phyloP scores from a whole-genome alignment of 148 eudicot genomes.

The Cornus controversa region DNA sequence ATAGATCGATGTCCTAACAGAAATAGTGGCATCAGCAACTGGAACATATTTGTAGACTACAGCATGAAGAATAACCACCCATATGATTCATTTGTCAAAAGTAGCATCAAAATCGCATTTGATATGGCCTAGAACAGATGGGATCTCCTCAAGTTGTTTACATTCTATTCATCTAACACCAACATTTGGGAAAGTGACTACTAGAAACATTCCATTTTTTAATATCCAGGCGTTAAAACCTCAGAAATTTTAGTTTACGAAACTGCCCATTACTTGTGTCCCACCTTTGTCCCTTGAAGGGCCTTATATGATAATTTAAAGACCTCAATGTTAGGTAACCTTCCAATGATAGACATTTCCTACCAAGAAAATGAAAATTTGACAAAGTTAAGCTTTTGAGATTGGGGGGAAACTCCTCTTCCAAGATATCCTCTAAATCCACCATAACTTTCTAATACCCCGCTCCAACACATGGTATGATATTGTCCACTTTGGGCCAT shows the following conservation, averaged over 20 bases:
- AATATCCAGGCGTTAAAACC: conserved; percentile 3
- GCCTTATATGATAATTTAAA: not conserved
- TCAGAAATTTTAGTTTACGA: conserved; percentile 14
- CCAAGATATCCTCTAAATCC: too few species aligned
- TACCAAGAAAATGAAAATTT: not conserved
- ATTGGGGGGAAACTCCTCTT: not conserved
- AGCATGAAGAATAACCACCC: too few species aligned
- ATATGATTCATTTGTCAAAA: too few species aligned
- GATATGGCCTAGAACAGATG: conserved; percentile 14
- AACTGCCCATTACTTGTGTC: conserved; percentile 12
- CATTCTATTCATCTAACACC: not conserved
- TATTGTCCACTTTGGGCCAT: too few species aligned
- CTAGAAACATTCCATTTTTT: conserved; percentile 4
- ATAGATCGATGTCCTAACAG: too few species aligned
- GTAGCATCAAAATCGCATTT: too few species aligned
- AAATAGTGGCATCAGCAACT: too few species aligned
- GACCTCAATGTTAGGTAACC: too few species aligned
- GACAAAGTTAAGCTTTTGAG: not conserved
- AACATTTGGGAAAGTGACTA: conserved; percentile 8
- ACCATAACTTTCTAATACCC: too few species aligned
- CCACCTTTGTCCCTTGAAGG: conserved; percentile 2
- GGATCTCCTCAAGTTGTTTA: conserved; percentile 4
- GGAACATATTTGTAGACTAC: too few species aligned
- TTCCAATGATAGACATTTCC: conserved; percentile 11
- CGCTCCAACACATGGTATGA: too few species aligned